Base-by-base conservation (phyloP, 495 filamentous ascomycete genomes). In the Sporormia fimetaria region DNA sequence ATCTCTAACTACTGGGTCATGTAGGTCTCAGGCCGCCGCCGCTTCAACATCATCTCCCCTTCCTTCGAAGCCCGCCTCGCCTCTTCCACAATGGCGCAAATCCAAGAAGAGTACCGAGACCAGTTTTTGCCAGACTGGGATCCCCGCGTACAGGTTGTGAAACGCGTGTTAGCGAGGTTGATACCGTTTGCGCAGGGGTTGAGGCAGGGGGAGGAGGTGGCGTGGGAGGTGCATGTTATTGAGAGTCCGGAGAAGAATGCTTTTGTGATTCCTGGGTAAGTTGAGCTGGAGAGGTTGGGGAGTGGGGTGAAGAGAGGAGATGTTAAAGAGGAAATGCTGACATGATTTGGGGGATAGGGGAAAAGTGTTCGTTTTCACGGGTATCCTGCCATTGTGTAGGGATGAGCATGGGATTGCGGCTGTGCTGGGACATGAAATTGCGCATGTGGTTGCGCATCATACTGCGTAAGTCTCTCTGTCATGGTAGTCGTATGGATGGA, bases 371-470 rank as follows among this genome's bases (percentile, higher is more conserved):
- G 87, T 96, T 4, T 93, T 81, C 49, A 82, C 74, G 7, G 63
- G 88, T 14, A 81, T 96, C 14, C 54, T 96, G 30, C 74, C 74
- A 1, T 65, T 94, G 11, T 82, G 81, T 32, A 39, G 64, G 28
- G 73, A 68, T 36, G 82, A 93, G 23, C 72, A 83, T 49, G 83
- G 80, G 0, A 62, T 95, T 12, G 88, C 88, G 10, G 74, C 85
- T 2, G 81, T 95, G 1, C 63, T 95, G 6, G 84, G 83, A 4
- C 88, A 96, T 57, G 88, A 95, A 64, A 93, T 96, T 43, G 83
- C 85, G n/a, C 88, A 96, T 56, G 83, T 83, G 25, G 64, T 94
- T 1, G 87, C 87, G 1, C 76, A 76, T 25, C 88, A 96, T 51
- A 63, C 73, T 0, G 82, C 70, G 1, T 48, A 14, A 31, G 37